Evolutionary conservation across 2,329 filamentous ascomycete species (phyloP).

Genomic region (Aspergillus ochraceus): DNA sequence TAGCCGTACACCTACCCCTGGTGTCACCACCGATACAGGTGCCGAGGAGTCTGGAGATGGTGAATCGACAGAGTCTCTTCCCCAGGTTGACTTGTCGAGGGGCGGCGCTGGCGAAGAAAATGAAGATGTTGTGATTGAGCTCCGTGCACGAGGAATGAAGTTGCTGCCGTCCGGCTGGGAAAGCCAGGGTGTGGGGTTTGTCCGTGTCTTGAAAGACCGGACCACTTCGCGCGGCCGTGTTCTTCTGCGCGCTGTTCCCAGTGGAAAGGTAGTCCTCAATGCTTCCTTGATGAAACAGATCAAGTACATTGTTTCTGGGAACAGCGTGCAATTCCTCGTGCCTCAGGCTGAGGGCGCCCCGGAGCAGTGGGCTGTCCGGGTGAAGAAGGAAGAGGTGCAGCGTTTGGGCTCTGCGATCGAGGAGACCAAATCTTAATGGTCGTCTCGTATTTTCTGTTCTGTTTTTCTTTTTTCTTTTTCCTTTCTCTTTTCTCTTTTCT

Average conservation of each 20-base stretch:
- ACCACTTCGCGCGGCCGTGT: constrained; percentile 66
- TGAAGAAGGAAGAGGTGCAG: constrained; percentile 49
- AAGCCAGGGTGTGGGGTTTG: constrained; percentile 68
- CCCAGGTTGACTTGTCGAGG: constrained; percentile 69
- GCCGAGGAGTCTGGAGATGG: constrained; percentile 49
- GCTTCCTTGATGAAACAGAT: constrained; percentile 62
- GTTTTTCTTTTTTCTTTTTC: not conserved
- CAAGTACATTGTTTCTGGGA: constrained; percentile 59
- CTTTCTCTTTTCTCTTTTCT: not conserved
- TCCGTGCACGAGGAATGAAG: constrained; percentile 69
- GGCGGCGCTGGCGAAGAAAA: constrained; percentile 69
- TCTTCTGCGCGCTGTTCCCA: constrained; percentile 71
- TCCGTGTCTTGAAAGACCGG: constrained; percentile 74
- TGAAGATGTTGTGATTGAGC: constrained; percentile 69
- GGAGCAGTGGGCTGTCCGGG: constrained; percentile 70
- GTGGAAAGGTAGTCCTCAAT: constrained; percentile 73
- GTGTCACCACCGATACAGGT: constrained; percentile 45
- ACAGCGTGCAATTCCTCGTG: constrained; percentile 45
- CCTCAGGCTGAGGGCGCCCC: constrained; percentile 60
- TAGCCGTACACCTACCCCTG: constrained; percentile 49
- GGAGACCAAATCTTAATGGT: constrained; percentile 19
- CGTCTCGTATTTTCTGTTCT: not conserved
- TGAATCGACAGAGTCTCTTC: constrained; percentile 58
- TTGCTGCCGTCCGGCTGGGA: constrained; percentile 62
- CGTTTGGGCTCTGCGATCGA: constrained; percentile 18